Evolutionary conservation across 208 protist species (phyloP).

Genomic region (Phytomonas francai): DNA sequence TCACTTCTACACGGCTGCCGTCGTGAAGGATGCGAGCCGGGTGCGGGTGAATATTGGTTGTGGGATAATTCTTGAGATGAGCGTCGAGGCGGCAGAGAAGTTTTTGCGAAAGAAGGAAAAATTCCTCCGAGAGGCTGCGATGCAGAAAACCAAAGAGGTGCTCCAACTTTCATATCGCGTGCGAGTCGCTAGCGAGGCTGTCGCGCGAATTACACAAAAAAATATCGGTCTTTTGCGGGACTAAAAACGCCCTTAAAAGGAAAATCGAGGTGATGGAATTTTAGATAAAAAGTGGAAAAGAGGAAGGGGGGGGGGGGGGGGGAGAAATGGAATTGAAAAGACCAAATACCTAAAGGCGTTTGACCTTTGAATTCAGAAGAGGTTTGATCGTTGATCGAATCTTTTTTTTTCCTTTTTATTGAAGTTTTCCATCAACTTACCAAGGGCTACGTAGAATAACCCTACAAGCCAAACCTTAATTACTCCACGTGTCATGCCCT

Average conservation of each 20-base stretch:
- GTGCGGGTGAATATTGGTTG: conserved; percentile 78
- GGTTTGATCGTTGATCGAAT: too few species aligned
- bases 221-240: conserved; percentile 18
- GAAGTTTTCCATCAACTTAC: too few species aligned
- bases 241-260: too few species aligned
- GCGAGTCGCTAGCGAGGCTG: conserved; percentile 64
- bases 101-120: conserved; percentile 57
- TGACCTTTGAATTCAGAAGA: too few species aligned
- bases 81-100: conserved; percentile 27
- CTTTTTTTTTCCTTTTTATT: too few species aligned
- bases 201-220: conserved; percentile 42
- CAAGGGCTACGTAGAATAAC: too few species aligned
- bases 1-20: conserved; percentile 57
- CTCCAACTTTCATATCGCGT: conserved; percentile 76
- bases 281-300: not conserved
- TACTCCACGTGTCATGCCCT: too few species aligned
- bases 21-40: conserved; percentile 27
- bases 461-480: too few species aligned
- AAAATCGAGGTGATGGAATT: too few species aligned
- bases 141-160: conserved; percentile 33
- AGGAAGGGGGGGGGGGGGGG: not conserved
- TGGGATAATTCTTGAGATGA: conserved; percentile 70
- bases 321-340: too few species aligned
- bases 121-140: conserved; percentile 26
- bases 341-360: not conserved